Percentiles rank a stretch among this genome's conserved stretches.
These are phyloP conservation scores for Fraxinus pennsylvanica DNA, from an alignment of 257 asterid species.

Conservation along the genomic window DNA sequence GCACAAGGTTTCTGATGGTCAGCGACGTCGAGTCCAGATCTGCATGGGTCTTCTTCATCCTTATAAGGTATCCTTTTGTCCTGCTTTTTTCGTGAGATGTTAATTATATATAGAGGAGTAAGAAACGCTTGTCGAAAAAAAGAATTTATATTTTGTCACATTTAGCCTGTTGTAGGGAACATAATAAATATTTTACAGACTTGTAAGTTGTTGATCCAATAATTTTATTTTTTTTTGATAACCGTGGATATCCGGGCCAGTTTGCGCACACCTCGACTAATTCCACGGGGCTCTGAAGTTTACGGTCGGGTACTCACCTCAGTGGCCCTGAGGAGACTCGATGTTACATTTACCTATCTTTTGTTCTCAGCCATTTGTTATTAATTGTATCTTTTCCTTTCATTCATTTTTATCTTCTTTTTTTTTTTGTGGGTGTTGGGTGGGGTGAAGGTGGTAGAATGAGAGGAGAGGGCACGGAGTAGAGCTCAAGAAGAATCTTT, in stretches of 20 bases:
- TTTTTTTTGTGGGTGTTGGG: neutral
- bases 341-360: neutral
- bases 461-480: neutral
- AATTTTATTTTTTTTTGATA: no score
- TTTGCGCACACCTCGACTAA: no score
- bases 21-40: constrained; percentile 93
- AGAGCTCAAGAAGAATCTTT: neutral
- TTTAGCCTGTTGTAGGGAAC: neutral
- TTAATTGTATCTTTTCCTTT: neutral
- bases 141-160: neutral
- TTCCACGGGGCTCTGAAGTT: no score
- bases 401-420: constrained; percentile 1
- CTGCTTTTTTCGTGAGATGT: constrained; percentile 8
- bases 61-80: constrained; percentile 55
- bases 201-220: constrained; percentile 7
- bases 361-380: neutral
- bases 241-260: no score
- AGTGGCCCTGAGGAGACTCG: no score
- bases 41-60: constrained; percentile 99
- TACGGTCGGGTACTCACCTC: no score
- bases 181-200: neutral
- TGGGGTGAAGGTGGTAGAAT: constrained; percentile 1
- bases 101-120: neutral
- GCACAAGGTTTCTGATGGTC: constrained; percentile 99
- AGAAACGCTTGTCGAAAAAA: neutral